phyloP scores from a whole-genome alignment of 73 alveolate genomes.

The Tetrahymena borealis region DNA sequence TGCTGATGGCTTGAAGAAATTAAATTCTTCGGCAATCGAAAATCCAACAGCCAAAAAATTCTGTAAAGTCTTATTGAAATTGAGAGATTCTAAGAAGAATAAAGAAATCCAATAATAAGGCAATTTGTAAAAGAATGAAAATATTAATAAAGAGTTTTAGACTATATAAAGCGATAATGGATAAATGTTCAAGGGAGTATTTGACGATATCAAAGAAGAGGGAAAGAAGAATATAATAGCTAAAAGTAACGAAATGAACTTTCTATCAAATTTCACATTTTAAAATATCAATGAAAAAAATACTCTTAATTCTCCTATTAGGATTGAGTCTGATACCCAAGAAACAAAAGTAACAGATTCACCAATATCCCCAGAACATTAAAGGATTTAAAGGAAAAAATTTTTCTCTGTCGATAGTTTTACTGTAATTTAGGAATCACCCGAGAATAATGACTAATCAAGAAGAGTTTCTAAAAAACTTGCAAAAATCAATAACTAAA shows the following conservation, averaged over 20 bases:
- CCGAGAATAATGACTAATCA: not conserved
- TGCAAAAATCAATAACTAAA: not conserved
- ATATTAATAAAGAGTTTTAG: not conserved
- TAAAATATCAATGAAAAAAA: too few relatives aligned
- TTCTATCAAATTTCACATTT: too few relatives aligned
- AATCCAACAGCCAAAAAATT: not conserved
- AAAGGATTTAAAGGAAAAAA: not conserved
- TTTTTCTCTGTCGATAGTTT: not conserved
- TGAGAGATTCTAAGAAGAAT: not conserved
- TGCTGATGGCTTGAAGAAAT: not conserved
- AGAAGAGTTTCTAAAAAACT: not conserved
- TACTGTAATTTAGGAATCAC: not conserved
- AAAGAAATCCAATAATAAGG: not conserved
- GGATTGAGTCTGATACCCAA: not conserved
- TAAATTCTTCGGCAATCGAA: not conserved
- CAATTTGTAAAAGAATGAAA: not conserved
- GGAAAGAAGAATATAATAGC: not conserved
- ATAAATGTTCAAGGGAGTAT: not conserved
- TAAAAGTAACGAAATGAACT: too few relatives aligned
- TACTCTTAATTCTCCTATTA: not conserved
- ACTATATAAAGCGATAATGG: not conserved
- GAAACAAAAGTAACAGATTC: not conserved
- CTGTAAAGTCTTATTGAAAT: not conserved
- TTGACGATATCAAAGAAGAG: not conserved
- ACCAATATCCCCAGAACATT: not conserved